These are phyloP conservation scores for Diplodia seriata DNA, from an alignment of 2,329 filamentous ascomycete genomes.

Conservation along the genomic window DNA sequence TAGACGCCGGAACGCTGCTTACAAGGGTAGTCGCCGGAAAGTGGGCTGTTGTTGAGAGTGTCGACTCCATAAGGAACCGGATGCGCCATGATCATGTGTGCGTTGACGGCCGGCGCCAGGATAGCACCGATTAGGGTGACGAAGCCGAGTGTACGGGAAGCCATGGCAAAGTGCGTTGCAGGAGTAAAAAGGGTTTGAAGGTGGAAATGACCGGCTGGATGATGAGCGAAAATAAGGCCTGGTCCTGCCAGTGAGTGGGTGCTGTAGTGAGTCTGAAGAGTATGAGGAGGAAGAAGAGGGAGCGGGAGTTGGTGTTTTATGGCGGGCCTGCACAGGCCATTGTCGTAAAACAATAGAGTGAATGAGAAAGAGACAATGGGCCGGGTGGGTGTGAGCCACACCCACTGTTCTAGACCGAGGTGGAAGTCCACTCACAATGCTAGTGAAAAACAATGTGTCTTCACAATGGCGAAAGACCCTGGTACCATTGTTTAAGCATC, in stretches of 20 bases:
- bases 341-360: background rate
- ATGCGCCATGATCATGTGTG: constrained; percentile 76
- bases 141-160: constrained; percentile 32
- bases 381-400: background rate
- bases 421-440: background rate
- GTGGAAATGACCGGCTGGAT: constrained; percentile 13
- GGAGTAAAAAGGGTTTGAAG: background rate
- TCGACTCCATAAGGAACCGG: constrained; percentile 67
- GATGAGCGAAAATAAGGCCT: background rate
- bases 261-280: background rate
- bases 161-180: background rate
- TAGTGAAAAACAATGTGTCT: background rate
- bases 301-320: background rate
- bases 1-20: constrained; percentile 62
- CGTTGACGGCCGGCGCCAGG: constrained; percentile 64
- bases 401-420: constrained; percentile 8
- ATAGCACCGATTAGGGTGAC: constrained; percentile 48
- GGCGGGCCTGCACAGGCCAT: background rate
- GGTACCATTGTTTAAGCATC: background rate
- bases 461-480: background rate
- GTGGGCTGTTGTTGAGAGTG: constrained; percentile 68
- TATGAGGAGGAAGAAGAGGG: background rate
- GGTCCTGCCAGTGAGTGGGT: constrained; percentile 9
- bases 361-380: constrained; percentile 12
- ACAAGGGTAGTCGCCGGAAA: constrained; percentile 84